Conservation (phyloP, 345 rosid species). For the Raphanus sativus region DNA sequence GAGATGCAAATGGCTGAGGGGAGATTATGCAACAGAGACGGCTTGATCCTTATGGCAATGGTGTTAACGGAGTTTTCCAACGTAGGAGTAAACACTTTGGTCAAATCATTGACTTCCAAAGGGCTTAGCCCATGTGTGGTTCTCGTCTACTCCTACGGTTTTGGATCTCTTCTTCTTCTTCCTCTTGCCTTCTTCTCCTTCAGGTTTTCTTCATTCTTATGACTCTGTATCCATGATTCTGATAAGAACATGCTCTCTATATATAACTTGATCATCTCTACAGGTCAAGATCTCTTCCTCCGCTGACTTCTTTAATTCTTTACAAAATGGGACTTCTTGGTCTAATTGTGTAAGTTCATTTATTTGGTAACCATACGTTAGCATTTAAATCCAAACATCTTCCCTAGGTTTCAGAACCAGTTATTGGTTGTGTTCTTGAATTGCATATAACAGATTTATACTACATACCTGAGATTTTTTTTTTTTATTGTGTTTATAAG, state of each 20-base stretch:
- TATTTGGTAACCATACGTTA: neutral
- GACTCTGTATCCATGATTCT: neutral
- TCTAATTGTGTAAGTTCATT: constrained; percentile 29
- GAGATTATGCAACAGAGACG: constrained; percentile 12
- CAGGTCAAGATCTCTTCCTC: constrained; percentile 41
- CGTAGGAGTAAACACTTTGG: constrained; percentile 36
- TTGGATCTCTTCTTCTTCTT: constrained; percentile 38
- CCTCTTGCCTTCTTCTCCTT: constrained; percentile 32
- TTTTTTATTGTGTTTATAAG: neutral
- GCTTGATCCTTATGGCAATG: constrained; percentile 34
- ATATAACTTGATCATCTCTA: neutral
- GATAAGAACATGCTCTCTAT: neutral
- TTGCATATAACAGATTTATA: neutral
- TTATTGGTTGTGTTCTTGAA: neutral
- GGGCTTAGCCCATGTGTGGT: constrained; percentile 39
- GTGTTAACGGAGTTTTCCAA: constrained; percentile 18
- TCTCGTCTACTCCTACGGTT: constrained; percentile 29
- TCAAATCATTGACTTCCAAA: constrained; percentile 36
- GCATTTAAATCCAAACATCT: neutral
- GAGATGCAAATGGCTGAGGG: constrained; percentile 15
- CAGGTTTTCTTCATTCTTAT: constrained; percentile 32
- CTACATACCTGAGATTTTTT: neutral
- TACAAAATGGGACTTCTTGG: constrained; percentile 31
- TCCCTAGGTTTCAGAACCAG: neutral
- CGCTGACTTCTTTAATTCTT: constrained; percentile 25